Base-by-base conservation (phyloP, 768 basidiomycete genomes). In the Suillus discolor region DNA sequence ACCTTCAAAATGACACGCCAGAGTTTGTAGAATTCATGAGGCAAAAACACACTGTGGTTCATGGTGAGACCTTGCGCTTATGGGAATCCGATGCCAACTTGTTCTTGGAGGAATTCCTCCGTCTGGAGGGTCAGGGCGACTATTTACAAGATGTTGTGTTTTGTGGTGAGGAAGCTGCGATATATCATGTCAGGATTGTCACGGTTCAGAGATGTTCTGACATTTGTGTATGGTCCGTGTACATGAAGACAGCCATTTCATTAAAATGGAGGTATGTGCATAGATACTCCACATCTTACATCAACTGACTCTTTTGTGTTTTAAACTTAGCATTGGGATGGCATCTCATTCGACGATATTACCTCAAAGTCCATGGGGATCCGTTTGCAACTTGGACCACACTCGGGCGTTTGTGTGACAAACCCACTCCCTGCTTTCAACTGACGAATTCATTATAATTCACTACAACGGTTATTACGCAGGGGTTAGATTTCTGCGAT, bases 341-440 rank as follows among this genome's bases (percentile, higher is more conserved):
- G 67, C 1, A 23, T 39, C 13, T 71, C 62, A 59, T 75, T 72
- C 31, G 45, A 70, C 28, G 49, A 55, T 6, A 53, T 59, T 0
- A 60, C 62, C 11, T 62, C 73, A 18, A 73, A 71, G 53, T 28
- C 42, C 20, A 15, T 75, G 1, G 73, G 75, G 2, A 53, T 75
- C 9, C 55, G 64, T 3, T 61, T 73, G 1, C 74, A 73, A 23
- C 67, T 75, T 25, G 73, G 73, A 12, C 74, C 74, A 75, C 54
- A 38, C 6, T 31, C 28, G 16, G 65, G 67, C 49, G 53, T 61
- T 3, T 0, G 7, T n/a, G 77, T 62, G n/a, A 9, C 15, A 11
- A 34, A 15, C 31, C 42, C 63, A 41, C 18, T 44, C 18, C n/a
- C 61, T 12, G 67, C 61, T 5, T 61, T 57, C 53, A 36, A 49